Conservation (phyloP, 768 basidiomycete species). For the Mycena indigotica region DNA sequence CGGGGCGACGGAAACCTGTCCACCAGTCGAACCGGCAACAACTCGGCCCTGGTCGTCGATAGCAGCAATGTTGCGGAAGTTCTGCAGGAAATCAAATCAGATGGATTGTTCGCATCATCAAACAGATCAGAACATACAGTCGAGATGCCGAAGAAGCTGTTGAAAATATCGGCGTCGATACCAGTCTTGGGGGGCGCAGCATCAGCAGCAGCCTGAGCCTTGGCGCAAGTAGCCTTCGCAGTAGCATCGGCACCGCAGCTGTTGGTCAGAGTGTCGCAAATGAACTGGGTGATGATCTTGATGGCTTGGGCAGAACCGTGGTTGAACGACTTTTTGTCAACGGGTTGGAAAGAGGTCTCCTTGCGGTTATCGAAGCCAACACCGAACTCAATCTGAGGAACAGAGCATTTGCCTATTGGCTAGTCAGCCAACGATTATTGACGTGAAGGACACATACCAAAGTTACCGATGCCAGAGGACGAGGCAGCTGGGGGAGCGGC, state of each 20-base stretch:
- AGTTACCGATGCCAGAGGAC: slow-evolving; percentile 38
- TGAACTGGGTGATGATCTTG: slow-evolving; percentile 57
- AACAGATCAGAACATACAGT: too few relatives aligned
- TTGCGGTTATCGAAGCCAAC: slow-evolving; percentile 57
- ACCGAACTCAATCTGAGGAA: slow-evolving; percentile 62
- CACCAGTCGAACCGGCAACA: slow-evolving; percentile 26
- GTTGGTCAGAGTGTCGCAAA: slow-evolving; percentile 59
- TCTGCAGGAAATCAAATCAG: slow-evolving; percentile 24
- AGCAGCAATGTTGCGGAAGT: slow-evolving; percentile 47
- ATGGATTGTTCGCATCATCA: too few relatives aligned
- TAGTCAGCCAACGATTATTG: too few relatives aligned
- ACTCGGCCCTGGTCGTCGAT: slow-evolving; percentile 49
- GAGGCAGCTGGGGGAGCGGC: slow-evolving; percentile 26
- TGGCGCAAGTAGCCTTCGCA: slow-evolving; percentile 51
- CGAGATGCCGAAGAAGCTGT: slow-evolving; percentile 53
- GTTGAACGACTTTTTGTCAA: slow-evolving; percentile 50
- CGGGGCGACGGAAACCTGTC: slow-evolving; percentile 7
- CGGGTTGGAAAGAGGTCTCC: slow-evolving; percentile 62
- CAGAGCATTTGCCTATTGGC: slow-evolving; percentile 54
- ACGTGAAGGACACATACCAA: too few relatives aligned
- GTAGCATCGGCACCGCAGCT: slow-evolving; percentile 55
- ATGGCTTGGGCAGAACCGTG: slow-evolving; percentile 65
- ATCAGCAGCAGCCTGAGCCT: slow-evolving; percentile 44
- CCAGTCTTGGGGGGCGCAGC: slow-evolving; percentile 47
- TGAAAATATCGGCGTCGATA: slow-evolving; percentile 64